Conservation (phyloP, 2,329 filamentous ascomycete species). For the Herpotrichia juniperi region DNA sequence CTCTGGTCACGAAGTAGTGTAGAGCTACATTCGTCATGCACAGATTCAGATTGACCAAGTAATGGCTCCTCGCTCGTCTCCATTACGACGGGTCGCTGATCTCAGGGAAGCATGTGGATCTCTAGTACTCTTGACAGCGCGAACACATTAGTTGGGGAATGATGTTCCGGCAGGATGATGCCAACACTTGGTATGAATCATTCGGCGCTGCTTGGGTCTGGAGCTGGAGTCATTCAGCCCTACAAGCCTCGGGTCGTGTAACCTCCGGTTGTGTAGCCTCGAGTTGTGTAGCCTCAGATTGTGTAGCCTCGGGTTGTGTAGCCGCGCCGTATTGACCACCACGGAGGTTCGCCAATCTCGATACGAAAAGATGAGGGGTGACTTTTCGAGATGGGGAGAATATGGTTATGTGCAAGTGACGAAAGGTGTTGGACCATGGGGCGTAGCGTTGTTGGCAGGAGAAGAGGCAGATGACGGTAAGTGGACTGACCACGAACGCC, state of each 20-base stretch:
- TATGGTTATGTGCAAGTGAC: background rate
- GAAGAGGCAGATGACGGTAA: no score
- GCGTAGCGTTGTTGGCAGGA: no score
- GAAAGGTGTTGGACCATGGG: no score
- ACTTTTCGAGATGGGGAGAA: background rate
- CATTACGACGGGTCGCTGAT: background rate
- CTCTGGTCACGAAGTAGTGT: conserved; percentile 2
- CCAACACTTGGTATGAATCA: background rate
- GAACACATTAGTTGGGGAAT: conserved; percentile 1
- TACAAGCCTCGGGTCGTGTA: no score
- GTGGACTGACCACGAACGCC: no score
- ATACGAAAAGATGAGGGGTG: background rate
- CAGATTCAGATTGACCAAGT: background rate
- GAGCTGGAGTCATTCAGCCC: background rate
- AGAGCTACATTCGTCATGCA: conserved; percentile 3
- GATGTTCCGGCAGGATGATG: conserved; percentile 6
- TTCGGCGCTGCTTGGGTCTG: background rate
- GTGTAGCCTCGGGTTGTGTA: background rate
- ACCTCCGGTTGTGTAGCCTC: no score
- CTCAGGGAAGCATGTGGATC: background rate
- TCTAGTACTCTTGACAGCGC: background rate
- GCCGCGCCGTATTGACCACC: background rate
- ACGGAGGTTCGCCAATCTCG: background rate
- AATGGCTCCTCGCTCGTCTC: background rate
- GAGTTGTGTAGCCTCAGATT: no score